A percentile compares a stretch with the other conserved stretches of the same genome.
phyloP scores from a whole-genome alignment of 306 rosid genomes.

The Delonix regia region DNA sequence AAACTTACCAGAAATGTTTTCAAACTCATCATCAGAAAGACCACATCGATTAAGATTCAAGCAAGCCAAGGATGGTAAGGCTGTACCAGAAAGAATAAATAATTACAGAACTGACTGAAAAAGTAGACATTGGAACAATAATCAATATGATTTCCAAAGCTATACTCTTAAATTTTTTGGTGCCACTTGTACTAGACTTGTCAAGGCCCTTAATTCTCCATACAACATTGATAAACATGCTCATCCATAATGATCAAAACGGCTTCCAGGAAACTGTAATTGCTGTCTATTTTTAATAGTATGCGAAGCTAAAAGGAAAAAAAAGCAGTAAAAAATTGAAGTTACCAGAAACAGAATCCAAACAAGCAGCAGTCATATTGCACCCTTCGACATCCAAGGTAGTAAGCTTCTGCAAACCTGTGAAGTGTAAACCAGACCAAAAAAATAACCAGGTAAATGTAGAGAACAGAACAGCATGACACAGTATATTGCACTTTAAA shows the following conservation, averaged over 20 bases:
- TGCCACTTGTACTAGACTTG: conserved; percentile 1
- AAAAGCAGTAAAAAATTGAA: not conserved
- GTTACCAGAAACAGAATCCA: conserved; percentile 62
- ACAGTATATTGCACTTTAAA: conserved; percentile 20
- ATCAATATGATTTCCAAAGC: conserved; percentile 29
- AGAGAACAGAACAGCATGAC: conserved; percentile 19
- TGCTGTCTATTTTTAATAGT: not conserved
- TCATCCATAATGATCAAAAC: conserved; percentile 9
- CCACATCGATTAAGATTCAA: conserved; percentile 86
- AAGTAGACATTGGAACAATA: conserved; percentile 20
- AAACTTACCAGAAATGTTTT: conserved; percentile 72
- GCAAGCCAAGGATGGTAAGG: conserved; percentile 61
- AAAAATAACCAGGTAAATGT: conserved; percentile 26
- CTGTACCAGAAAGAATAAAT: conserved; percentile 46
- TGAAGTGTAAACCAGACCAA: conserved; percentile 23
- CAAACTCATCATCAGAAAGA: conserved; percentile 71
- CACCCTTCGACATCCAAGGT: conserved; percentile 68
- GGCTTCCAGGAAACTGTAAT: conserved; percentile 10
- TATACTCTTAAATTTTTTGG: not conserved
- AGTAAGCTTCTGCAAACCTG: conserved; percentile 66
- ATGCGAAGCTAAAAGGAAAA: conserved; percentile 13
- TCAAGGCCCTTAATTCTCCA: conserved; percentile 29
- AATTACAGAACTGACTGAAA: not conserved
- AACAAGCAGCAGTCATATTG: conserved; percentile 56
- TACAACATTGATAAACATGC: conserved; percentile 13